Conservation (phyloP, 1,139 yeast genomes). For the Protomyces inundatus region DNA sequence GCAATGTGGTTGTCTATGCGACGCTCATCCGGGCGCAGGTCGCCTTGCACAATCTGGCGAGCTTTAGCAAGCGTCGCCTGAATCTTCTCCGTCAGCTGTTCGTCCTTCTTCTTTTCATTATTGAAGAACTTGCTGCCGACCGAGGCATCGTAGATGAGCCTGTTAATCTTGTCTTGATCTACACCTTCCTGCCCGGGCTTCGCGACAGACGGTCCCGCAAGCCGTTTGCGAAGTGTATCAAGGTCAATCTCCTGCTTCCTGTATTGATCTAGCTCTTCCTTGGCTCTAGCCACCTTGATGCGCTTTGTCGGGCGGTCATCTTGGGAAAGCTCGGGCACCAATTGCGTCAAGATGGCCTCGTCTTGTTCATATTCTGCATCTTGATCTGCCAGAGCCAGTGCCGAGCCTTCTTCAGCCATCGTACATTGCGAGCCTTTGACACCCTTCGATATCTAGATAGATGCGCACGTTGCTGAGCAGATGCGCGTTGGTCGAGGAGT, state of each 20-base stretch:
- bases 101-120: conserved; percentile 32
- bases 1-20: conserved; percentile 26
- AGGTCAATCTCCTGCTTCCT: conserved; percentile 19
- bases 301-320: conserved; percentile 8
- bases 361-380: neutral
- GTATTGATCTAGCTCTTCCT: conserved; percentile 7
- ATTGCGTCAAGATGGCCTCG: neutral
- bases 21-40: conserved; percentile 30
- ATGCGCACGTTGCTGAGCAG: too few species aligned
- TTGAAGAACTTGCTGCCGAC: conserved; percentile 33
- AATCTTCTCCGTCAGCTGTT: conserved; percentile 31
- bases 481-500: too few species aligned
- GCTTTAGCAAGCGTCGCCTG: conserved; percentile 26
- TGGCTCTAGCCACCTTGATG: neutral
- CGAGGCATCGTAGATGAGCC: conserved; percentile 34
- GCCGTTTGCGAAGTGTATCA: conserved; percentile 30
- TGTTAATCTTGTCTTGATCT: conserved; percentile 33
- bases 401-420: too few species aligned
- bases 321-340: neutral
- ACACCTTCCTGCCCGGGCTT: conserved; percentile 34
- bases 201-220: conserved; percentile 34
- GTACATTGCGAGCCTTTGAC: too few species aligned
- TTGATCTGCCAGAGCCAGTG: too few species aligned
- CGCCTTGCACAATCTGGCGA: conserved; percentile 22
- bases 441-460: too few species aligned